Percentiles rank a stretch among this genome's conserved stretches.
These are phyloP conservation scores for Physcomitrellopsis africana DNA, from an alignment of 225 moss, liverwort and hornwort species.

Conservation along the genomic window DNA sequence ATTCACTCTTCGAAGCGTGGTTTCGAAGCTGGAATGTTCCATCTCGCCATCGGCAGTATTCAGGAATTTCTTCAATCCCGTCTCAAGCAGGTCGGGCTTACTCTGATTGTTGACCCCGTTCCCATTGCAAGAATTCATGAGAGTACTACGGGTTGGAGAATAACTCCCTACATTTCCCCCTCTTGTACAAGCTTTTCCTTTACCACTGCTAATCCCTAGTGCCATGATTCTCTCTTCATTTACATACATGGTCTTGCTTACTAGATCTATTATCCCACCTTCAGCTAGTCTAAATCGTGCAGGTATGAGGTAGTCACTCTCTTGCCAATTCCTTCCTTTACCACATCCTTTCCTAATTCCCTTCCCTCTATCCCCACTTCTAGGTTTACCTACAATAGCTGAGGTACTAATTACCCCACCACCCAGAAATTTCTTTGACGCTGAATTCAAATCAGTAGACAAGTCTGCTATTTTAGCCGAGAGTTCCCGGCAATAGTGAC, in stretches of 20 bases:
- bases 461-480: constrained; percentile 20
- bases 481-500: constrained; percentile 61
- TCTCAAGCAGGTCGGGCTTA: constrained; percentile 25
- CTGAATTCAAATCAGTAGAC: constrained; percentile 19
- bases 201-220: constrained; percentile 32
- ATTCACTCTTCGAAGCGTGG: constrained; percentile 48
- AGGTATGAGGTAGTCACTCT: constrained; percentile 20
- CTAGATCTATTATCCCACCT: constrained; percentile 16
- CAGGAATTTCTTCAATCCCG: constrained; percentile 41
- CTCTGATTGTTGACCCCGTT: constrained; percentile 9
- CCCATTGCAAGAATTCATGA: constrained; percentile 1
- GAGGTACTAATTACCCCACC: constrained; percentile 14
- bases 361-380: constrained; percentile 20
- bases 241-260: neutral
- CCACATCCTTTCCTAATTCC: constrained; percentile 20
- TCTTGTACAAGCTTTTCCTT: constrained; percentile 30
- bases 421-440: constrained; percentile 7
- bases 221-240: constrained; percentile 13
- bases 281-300: constrained; percentile 26
- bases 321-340: constrained; percentile 25
- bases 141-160: constrained; percentile 10
- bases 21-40: constrained; percentile 53
- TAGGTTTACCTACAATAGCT: neutral
- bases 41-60: constrained; percentile 31
- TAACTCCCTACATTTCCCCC: constrained; percentile 9